Evolutionary conservation across 768 basidiomycete species (phyloP), one percentile per base, ranked within the genome.

Genomic region (Boletus tomentosulus): DNA sequence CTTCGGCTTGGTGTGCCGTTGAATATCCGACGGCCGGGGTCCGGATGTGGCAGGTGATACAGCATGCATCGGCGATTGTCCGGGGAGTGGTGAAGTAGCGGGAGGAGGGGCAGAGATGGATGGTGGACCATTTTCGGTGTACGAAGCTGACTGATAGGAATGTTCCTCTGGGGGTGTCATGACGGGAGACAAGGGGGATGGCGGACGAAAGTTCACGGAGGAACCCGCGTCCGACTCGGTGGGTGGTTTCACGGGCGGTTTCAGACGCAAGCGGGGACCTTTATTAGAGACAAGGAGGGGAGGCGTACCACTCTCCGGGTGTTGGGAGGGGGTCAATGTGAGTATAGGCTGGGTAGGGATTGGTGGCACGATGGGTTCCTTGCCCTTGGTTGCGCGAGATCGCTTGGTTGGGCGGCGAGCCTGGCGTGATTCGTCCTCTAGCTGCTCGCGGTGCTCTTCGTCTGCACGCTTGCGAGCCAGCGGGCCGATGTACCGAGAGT

Each of bases 1-100:
- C 57, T 92, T 92, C 1, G 87, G 85, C 60, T 89, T 91, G 9
- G 79, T 77, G 30, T 76, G 74, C 9, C 81, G 67, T 51, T 63
- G 73, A 27, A 60, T 61, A 7, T 67, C 62, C 6, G 65, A 60
- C 10, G 66, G 65, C 5, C 67, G 62, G n/a, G 65, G 59, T 8
- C 60, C 55, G 8, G 65, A 55, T 1, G 57, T 45, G 28, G 56
- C 59, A 10, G 66, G 58, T 0, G 68, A 62, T 1, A 57, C 28
- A 2, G 51, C 31, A 12, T 63, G 51, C 3, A 61, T 50, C 1
- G 63, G 62, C 1, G 68, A 65, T 30, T 57, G 68, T 1, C 54
- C 66, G 31, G 62, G 50, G 11, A 59, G 54, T 5, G 69, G 58
- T 0, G 69, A 59, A 31, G 48, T 57, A 38, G 48, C 58, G 6